Evolutionary conservation across 768 basidiomycete genomes (phyloP), one percentile per base, ranked within the genome.

Genomic region (Favolaschia claudopus): DNA sequence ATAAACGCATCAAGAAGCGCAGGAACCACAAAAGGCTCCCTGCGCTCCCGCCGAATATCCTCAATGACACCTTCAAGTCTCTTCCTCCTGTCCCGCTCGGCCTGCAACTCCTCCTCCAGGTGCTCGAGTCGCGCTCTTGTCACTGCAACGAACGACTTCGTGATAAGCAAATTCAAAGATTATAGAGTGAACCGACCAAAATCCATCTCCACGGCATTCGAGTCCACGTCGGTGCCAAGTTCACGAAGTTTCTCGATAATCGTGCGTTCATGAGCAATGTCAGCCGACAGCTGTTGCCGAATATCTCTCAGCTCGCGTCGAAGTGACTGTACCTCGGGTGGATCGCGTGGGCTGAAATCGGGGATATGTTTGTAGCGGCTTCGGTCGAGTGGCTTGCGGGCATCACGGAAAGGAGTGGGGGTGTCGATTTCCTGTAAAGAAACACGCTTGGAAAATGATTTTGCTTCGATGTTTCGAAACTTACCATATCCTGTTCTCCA

Each of bases 1-100:
- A 75, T 17, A 43, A 79, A 77, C 13, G 76, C 77, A 19, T 72
- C 72, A n/a, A 77, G 64, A 29, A 79, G 55, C 7, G 73, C 69
- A 28, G 74, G 77, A 0, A 79, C 76, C 28, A 79, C 68, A 49
- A 77, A 79, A 27, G 76, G 77, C 38, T 64, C 46, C 33, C 55
- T 54, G 33, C 71, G 74, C 51, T 79, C 77, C 38, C 68, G 66
- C 45, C 76, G 71, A 3, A 79, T 66, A 5, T 76, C 76, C 20
- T 54, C 58, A 45, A 76, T 50, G 19, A 51, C 54, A 7, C 38
- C 66, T 40, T 79, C 78, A 5, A 70, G 69, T 51, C 67, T 65
- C 44, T 61, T 13, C 34, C 76, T 36, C 34, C 19, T 27, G 17
- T 28, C 47, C 28, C 58, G 48, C 39, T 64, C 63, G 10, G 14